Percentiles rank a stretch among this genome's conserved stretches.
phyloP scores from a whole-genome alignment of 257 asterid genomes.

The Apocynum venetum region DNA sequence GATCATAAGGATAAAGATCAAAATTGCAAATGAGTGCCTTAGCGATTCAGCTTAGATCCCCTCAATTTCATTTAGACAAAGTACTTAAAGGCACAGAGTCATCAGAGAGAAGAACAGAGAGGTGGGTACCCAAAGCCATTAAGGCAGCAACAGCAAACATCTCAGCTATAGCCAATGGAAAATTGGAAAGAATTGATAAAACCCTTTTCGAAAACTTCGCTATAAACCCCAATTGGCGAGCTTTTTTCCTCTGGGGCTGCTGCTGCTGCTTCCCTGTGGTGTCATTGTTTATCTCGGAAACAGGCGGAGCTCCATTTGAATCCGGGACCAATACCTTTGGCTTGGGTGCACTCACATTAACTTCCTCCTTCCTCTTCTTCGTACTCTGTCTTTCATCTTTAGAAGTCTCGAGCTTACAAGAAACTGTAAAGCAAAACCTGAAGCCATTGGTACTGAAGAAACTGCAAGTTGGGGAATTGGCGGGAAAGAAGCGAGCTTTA shows the following conservation, averaged over 20 bases:
- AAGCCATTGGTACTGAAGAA: slow-evolving; percentile 22
- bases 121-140: slow-evolving; percentile 72
- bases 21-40: neutral
- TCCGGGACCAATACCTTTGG: slow-evolving; percentile 51
- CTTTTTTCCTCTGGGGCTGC: slow-evolving; percentile 23
- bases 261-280: slow-evolving; percentile 18
- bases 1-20: neutral
- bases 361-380: slow-evolving; percentile 21
- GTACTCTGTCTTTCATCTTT: slow-evolving; percentile 23
- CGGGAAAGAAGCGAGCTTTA: slow-evolving; percentile 14
- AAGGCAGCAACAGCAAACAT: slow-evolving; percentile 74
- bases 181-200: slow-evolving; percentile 55
- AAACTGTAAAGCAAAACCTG: slow-evolving; percentile 27
- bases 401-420: slow-evolving; percentile 47
- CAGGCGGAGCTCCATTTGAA: slow-evolving; percentile 56
- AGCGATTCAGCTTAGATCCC: neutral
- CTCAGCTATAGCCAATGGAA: slow-evolving; percentile 80
- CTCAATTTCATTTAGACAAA: neutral
- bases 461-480: slow-evolving; percentile 23
- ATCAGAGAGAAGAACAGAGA: neutral
- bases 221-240: slow-evolving; percentile 25
- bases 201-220: slow-evolving; percentile 47
- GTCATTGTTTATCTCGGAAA: slow-evolving; percentile 35
- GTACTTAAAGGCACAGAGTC: neutral
- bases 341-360: neutral